These are phyloP conservation scores for Rubia balearica DNA, from an alignment of 305 asterid species.

Conservation along the genomic window DNA sequence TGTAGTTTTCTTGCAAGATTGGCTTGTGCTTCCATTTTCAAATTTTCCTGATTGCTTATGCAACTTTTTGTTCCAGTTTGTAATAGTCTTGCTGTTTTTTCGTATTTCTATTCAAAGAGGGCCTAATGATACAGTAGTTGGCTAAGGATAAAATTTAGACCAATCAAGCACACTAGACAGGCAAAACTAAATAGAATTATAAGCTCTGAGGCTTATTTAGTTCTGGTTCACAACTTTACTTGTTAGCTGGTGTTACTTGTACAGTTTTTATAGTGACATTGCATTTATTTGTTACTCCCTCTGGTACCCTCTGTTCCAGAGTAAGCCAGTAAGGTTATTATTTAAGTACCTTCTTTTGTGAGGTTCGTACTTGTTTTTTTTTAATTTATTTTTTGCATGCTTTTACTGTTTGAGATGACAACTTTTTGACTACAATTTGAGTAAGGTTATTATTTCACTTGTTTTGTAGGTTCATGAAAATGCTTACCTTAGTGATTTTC, in stretches of 20 bases:
- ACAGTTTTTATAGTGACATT: neutral
- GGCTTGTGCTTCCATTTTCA: no score
- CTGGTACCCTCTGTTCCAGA: neutral
- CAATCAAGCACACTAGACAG: no score
- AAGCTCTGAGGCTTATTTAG: neutral
- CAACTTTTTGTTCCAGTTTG: no score
- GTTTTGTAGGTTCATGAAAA: conserved; percentile 83
- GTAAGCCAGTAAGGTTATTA: neutral
- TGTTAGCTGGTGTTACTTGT: neutral
- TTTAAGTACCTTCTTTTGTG: neutral
- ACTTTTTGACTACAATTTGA: neutral
- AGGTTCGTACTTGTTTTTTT: no score
- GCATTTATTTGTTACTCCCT: neutral
- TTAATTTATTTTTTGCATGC: no score
- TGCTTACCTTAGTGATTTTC: conserved; percentile 78
- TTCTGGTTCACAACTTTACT: neutral
- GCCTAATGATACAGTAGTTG: neutral
- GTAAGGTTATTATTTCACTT: conserved; percentile 2
- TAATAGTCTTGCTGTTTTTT: no score
- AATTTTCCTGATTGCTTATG: no score
- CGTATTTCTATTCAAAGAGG: neutral
- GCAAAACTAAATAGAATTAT: neutral
- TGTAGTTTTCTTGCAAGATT: no score
- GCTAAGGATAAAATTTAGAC: neutral
- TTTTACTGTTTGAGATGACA: neutral